Evolutionary conservation across 164 flowering plant genomes (phyloP), one percentile per base, ranked within the genome.

Genomic region (Magnolia sinica): DNA sequence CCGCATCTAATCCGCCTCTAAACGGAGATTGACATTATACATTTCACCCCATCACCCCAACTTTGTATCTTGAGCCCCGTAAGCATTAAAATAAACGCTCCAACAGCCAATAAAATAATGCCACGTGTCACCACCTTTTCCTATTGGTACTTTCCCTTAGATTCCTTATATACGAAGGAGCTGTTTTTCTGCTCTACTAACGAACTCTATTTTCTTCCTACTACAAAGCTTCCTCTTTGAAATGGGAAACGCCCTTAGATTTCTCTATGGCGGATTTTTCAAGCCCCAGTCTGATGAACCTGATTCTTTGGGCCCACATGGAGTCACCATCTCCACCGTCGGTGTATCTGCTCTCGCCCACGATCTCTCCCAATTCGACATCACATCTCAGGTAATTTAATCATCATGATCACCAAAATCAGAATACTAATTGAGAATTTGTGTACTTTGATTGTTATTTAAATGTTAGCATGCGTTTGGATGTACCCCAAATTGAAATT

Each of bases 171-270:
- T 2, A 6, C 14, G 9, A 65, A 65, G 68, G 29, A n/a, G 0
- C 10, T 65, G 4, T 68, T 31, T 37, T 68, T 45, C 50, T 29
- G 8, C 50, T 31, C 16, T 16, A 18, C 10, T 29, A 19, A 11
- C 50, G 1, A 24, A 50, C 31, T 29, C 50, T 68, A 16, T 37
- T 68, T 2, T 29, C 71, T 31, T 37, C 71, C 3, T n/a, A 14
- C 8, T 50, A 10, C 71, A 9, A 24, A 65, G 3, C 24, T 65
- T 29, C n/a, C n/a, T 14, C 50, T 14, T 29, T 29, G 18, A 8
- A 72, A 93, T 94, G 95, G 98, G 98, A 72, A 94, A 92, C 73
- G 91, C 82, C 27, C 85, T 94, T 13, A 81, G 92, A 77, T 85
- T 83, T 69, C 81, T 94, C 1, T 87, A 52, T 22, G 84, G 76